Base-by-base conservation (phyloP, 2,329 filamentous ascomycete species). In the Cladosporium austrohemisphaericum region DNA sequence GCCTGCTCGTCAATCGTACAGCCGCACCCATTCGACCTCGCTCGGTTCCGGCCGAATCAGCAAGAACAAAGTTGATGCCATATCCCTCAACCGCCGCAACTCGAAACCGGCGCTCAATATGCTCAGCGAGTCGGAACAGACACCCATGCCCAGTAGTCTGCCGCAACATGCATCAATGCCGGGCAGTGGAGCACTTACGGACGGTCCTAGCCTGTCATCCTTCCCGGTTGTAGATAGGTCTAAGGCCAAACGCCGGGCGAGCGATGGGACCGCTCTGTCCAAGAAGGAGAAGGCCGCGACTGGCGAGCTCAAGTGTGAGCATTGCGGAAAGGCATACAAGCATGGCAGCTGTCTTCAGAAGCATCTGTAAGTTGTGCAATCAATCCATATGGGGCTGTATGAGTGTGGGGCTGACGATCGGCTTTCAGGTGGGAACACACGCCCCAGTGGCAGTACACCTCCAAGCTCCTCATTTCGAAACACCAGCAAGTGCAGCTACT, bases 311-410 rank as follows among this genome's bases (percentile, higher is more conserved):
- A 89, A 87, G 72, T 98, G 93, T 76, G 89, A 95, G 68, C 92
- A 91, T 73, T 98, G 93, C 77, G 92, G 92, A 72, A 98, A 98
- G 80, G 90, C 90, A 74, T 98, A 98, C 83, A 98, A 98, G 84
- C 93, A 98, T 80, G 95, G 91, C 83, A 97, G 93, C 78, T 98
- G 93, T 83, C 83, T 98, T 78, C 94, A 88, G 70, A 98, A 97
- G 83, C 93, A 98, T 84, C 86, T 96, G 93, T 97, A 84, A 82
- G 93, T 95, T 19, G 13, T 31, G 23, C 25, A 31, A 47, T 35
- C 20, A 31, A 23, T 32, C 10, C n/a, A 10, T 36, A n/a, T 37
- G 20, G 26, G 20, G 22, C 14, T 41, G 29, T 29, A 37, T 25
- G 14, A 35, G 10, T 18, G 18, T 41, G 16, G 23, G 33, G 28